phyloP scores from a whole-genome alignment of 768 basidiomycete species.

The Auriscalpium microsporum region DNA sequence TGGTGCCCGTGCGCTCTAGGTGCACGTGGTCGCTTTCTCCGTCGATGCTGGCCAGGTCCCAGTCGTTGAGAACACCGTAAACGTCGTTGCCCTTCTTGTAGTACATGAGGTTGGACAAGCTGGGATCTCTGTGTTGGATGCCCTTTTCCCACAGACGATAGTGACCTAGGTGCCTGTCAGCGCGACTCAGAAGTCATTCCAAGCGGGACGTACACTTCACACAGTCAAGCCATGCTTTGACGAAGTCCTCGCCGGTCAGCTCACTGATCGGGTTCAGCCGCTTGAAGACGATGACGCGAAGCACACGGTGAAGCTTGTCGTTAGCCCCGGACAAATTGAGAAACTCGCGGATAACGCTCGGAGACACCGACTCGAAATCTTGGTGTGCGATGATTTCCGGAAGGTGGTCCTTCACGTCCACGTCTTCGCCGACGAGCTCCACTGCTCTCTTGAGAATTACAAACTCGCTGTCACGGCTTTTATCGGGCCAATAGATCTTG shows the following conservation, averaged over 20 bases:
- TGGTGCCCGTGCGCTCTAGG: neutral
- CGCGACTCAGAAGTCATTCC: neutral
- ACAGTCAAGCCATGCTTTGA: neutral
- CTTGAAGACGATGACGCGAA: neutral
- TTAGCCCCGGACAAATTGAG: too few relatives aligned
- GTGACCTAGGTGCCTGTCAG: neutral
- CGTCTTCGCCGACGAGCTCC: neutral
- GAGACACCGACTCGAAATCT: too few relatives aligned
- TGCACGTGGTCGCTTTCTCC: neutral
- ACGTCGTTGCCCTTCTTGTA: neutral
- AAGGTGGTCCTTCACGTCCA: neutral
- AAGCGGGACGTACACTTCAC: neutral
- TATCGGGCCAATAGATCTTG: neutral
- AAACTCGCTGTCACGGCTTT: neutral
- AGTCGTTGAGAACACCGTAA: neutral
- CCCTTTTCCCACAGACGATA: neutral
- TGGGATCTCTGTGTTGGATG: neutral
- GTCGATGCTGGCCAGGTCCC: neutral
- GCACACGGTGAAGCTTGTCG: neutral
- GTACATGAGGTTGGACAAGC: neutral
- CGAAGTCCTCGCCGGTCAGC: neutral
- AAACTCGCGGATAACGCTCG: too few relatives aligned
- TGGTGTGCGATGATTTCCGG: neutral
- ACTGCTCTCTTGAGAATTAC: neutral
- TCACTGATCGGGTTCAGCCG: neutral